A percentile compares a stretch with the other conserved stretches of the same genome.
phyloP scores from a whole-genome alignment of 495 filamentous ascomycete species.

The Hypoxylon subgilvum region DNA sequence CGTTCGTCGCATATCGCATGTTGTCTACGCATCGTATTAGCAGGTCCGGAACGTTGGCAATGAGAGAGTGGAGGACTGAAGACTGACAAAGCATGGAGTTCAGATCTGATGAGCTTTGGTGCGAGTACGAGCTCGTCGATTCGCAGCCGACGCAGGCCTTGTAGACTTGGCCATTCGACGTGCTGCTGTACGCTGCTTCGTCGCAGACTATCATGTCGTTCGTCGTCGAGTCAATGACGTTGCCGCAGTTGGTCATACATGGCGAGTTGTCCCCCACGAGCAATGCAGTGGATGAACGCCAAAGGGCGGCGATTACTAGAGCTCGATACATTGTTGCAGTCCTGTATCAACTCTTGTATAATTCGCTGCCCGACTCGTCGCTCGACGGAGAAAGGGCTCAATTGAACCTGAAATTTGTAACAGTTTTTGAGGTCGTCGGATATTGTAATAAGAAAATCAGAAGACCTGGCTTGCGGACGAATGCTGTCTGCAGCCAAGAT shows the following conservation, averaged over 20 bases:
- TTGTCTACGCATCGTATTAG: constrained; percentile 46
- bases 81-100: constrained; percentile 51
- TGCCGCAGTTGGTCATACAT: constrained; percentile 53
- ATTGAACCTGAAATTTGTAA: background rate
- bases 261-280: constrained; percentile 48
- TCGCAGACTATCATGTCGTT: constrained; percentile 50
- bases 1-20: constrained; percentile 47
- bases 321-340: constrained; percentile 10
- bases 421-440: constrained; percentile 1
- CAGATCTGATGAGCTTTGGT: constrained; percentile 43
- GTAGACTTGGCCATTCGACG: constrained; percentile 44
- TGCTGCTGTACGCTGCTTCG: constrained; percentile 34
- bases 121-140: constrained; percentile 44
- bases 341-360: background rate
- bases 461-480: constrained; percentile 6
- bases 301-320: constrained; percentile 28
- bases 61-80: background rate
- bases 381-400: too few species aligned
- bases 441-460: background rate
- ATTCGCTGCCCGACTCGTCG: background rate
- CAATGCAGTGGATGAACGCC: constrained; percentile 42
- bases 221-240: constrained; percentile 46
- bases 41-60: background rate
- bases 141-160: constrained; percentile 53
- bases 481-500: constrained; percentile 16